These are phyloP conservation scores for Chrysoporthe deuterocubensis DNA, from an alignment of 2,329 filamentous ascomycete species.

Conservation along the genomic window DNA sequence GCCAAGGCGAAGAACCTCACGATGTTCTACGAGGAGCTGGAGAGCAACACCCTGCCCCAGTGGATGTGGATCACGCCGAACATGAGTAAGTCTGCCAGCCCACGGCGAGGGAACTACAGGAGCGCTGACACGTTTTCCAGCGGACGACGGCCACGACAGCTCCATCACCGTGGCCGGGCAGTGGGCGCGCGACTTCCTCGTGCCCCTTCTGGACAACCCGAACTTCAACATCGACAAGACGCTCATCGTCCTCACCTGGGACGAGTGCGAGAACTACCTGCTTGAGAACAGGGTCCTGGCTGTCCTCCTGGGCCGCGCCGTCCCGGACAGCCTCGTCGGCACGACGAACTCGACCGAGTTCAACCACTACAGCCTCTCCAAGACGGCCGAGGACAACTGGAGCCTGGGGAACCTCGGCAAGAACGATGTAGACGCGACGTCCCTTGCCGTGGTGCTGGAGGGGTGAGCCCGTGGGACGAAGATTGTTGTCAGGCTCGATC, in stretches of 20 bases:
- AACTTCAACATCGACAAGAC: slow-evolving; percentile 43
- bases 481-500: not conserved
- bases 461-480: slow-evolving; percentile 21
- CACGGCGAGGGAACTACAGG: not conserved
- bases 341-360: slow-evolving; percentile 34
- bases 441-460: slow-evolving; percentile 20
- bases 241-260: slow-evolving; percentile 36
- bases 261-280: slow-evolving; percentile 36
- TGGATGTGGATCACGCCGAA: slow-evolving; percentile 51
- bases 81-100: slow-evolving; percentile 40
- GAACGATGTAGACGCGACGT: slow-evolving; percentile 31
- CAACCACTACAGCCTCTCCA: slow-evolving; percentile 37
- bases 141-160: slow-evolving; percentile 37
- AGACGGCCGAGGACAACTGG: slow-evolving; percentile 38
- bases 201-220: slow-evolving; percentile 35
- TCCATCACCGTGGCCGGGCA: slow-evolving; percentile 35
- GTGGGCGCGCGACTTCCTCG: slow-evolving; percentile 36
- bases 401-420: slow-evolving; percentile 33
- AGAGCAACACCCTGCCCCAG: slow-evolving; percentile 34
- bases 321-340: slow-evolving; percentile 32
- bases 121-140: not conserved
- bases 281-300: slow-evolving; percentile 34
- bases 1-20: slow-evolving; percentile 40
- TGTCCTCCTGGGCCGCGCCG: slow-evolving; percentile 34
- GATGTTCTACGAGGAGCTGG: slow-evolving; percentile 36